These are phyloP conservation scores for Mycena rebaudengoi DNA, from an alignment of 768 basidiomycete species.

Conservation along the genomic window DNA sequence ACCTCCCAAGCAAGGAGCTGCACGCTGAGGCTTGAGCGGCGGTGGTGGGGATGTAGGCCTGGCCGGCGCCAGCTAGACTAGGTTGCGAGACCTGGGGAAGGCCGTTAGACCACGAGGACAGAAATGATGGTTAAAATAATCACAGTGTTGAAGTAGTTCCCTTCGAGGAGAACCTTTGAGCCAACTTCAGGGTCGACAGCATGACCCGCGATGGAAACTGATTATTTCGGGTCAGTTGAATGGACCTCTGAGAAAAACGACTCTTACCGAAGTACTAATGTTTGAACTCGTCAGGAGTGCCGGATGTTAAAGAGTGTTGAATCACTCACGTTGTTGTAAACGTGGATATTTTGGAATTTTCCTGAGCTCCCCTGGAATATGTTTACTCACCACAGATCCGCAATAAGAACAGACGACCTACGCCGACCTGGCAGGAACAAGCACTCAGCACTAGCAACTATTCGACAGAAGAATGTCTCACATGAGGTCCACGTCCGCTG, in stretches of 20 bases:
- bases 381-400: neutral
- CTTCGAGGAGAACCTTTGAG: conserved; percentile 33
- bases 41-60: conserved; percentile 30
- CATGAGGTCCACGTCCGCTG: conserved; percentile 34
- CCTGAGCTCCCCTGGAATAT: conserved; percentile 27
- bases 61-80: conserved; percentile 27
- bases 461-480: neutral
- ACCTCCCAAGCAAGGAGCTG: conserved; percentile 27
- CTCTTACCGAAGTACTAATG: conserved; percentile 15
- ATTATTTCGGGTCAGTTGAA: neutral
- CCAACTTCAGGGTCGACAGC: conserved; percentile 34
- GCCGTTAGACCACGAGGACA: neutral
- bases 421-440: neutral
- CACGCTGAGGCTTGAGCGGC: conserved; percentile 22
- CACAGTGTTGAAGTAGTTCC: conserved; percentile 37
- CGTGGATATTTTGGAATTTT: conserved; percentile 32
- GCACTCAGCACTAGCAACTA: neutral
- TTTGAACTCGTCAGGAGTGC: neutral
- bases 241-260: neutral
- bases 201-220: conserved; percentile 29
- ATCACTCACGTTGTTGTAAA: conserved; percentile 29
- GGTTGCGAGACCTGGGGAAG: conserved; percentile 25
- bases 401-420: neutral
- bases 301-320: neutral
- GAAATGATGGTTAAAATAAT: neutral